Base-by-base conservation (phyloP, 2,329 filamentous ascomycete genomes). In the Aspergillus sp. region DNA sequence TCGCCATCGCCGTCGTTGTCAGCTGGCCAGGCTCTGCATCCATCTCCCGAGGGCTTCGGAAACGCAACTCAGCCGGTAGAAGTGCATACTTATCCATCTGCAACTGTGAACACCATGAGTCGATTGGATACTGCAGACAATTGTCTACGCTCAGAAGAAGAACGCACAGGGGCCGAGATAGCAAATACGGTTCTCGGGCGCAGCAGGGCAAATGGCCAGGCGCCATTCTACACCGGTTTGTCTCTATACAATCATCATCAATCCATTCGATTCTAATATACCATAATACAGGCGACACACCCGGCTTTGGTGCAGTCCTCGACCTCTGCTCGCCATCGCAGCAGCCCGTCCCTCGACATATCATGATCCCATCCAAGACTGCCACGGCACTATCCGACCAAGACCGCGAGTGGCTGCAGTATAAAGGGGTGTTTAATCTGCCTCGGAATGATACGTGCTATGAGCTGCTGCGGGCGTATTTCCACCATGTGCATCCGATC, bases 401-500 rank as follows among this genome's bases (percentile, higher is more conserved):
- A 29, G 57, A 59, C 12, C 41, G 44, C 26, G 42, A 51, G 6
- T 58, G 55, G 32, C 52, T 68, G 5, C 53, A 54, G 35, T 44
- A 44, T 5, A 69, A 68, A 47, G 66, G 65, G 0, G 61, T 61
- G 13, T 67, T 67, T 45, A 57, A 45, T 19, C 48, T 67, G 5
- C 65, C 65, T 0, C 44, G 44, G 13, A 54, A 55, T 6, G 48
- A 55, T 33, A 47, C 58, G 6, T 65, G 64, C 37, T 49, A 64
- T 28, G 50, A 56, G 27, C 51, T 69, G 33, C 44, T 69, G 12
- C 54, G 51, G 6, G 61, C 61, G 27, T 69, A 69, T 43, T 66
- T 70, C 33, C 49, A 59, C 11, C 62, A 67, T 44, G 60, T 69
- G 10, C 65, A 70, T 52, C 63, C 65, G 10, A 58, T 65, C 29